Percentiles rank a stretch among this genome's conserved stretches.
Conservation (phyloP, 768 basidiomycete genomes). For the Rhizopogon vulgaris region DNA sequence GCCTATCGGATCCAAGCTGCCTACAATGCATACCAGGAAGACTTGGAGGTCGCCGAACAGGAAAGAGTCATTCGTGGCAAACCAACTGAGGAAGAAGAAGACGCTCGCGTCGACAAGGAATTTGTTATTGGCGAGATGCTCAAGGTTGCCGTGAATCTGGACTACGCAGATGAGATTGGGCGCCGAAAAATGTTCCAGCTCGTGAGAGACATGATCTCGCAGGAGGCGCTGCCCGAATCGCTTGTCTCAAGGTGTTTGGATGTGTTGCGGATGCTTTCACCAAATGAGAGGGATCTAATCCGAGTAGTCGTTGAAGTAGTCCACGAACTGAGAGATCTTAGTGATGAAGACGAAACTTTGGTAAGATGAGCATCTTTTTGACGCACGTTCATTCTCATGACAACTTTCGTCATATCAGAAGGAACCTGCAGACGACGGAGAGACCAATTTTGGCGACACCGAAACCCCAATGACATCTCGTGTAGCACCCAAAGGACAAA, state of each 20-base stretch:
- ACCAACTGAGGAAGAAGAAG: slow-evolving; percentile 39
- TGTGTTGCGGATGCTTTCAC: slow-evolving; percentile 65
- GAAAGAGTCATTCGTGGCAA: slow-evolving; percentile 21
- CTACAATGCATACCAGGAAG: slow-evolving; percentile 59
- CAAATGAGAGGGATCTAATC: slow-evolving; percentile 79
- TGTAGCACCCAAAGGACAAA: slow-evolving; percentile 19
- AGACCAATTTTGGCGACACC: slow-evolving; percentile 28
- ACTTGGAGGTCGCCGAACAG: slow-evolving; percentile 35
- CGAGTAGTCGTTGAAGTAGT: slow-evolving; percentile 85
- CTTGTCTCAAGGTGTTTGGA: slow-evolving; percentile 77
- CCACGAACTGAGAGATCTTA: slow-evolving; percentile 58
- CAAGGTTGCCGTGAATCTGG: slow-evolving; percentile 68
- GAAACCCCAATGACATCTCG: slow-evolving; percentile 21
- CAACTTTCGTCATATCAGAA: slow-evolving; percentile 8
- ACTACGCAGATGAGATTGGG: slow-evolving; percentile 91
- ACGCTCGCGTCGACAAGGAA: slow-evolving; percentile 45
- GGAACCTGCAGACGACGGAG: slow-evolving; percentile 25
- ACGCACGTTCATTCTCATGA: background rate
- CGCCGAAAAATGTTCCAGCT: slow-evolving; percentile 82
- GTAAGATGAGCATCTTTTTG: slow-evolving; percentile 8
- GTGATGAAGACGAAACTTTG: slow-evolving; percentile 35
- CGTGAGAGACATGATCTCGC: slow-evolving; percentile 79
- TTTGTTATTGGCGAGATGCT: slow-evolving; percentile 81
- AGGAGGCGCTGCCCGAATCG: slow-evolving; percentile 59
- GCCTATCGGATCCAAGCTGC: slow-evolving; percentile 68